Conservation (phyloP, 2,329 filamentous ascomycete genomes). For the Nannizzia gypsea region DNA sequence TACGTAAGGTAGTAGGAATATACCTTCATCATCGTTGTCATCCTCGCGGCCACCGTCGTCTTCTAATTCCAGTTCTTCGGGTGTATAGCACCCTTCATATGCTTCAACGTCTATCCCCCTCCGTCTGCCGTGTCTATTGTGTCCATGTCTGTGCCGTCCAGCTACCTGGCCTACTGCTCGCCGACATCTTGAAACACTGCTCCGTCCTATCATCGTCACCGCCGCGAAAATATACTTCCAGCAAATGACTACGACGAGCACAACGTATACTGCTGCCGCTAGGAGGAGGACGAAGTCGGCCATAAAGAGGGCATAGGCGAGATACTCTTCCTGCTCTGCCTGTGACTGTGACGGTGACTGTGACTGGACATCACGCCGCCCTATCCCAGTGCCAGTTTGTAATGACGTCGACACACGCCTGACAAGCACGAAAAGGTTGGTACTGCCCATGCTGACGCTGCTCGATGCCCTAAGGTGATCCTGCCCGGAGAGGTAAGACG, state of each 20-base stretch:
- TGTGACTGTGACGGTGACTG: no score
- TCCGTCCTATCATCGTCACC: not conserved
- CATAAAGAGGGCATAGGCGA: constrained; percentile 6
- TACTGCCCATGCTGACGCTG: not conserved
- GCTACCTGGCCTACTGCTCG: constrained; percentile 15
- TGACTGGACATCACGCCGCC: not conserved
- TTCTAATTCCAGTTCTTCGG: constrained; percentile 15
- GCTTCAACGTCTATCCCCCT: not conserved
- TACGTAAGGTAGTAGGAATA: not conserved
- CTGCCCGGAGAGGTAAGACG: not conserved
- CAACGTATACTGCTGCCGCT: constrained; percentile 13
- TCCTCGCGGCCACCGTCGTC: not conserved
- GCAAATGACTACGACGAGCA: constrained; percentile 10
- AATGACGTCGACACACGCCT: not conserved
- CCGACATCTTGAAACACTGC: constrained; percentile 1
- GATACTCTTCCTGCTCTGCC: not conserved
- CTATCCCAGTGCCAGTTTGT: no score
- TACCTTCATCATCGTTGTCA: constrained; percentile 12
- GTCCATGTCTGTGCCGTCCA: constrained; percentile 6
- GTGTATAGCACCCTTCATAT: not conserved
- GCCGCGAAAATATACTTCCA: not conserved
- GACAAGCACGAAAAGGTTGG: not conserved
- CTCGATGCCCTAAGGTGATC: not conserved
- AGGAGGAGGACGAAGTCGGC: constrained; percentile 11
- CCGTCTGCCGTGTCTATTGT: constrained; percentile 7